Base-by-base conservation (phyloP, 495 filamentous ascomycete genomes). In the Geoglossum glabrum region DNA sequence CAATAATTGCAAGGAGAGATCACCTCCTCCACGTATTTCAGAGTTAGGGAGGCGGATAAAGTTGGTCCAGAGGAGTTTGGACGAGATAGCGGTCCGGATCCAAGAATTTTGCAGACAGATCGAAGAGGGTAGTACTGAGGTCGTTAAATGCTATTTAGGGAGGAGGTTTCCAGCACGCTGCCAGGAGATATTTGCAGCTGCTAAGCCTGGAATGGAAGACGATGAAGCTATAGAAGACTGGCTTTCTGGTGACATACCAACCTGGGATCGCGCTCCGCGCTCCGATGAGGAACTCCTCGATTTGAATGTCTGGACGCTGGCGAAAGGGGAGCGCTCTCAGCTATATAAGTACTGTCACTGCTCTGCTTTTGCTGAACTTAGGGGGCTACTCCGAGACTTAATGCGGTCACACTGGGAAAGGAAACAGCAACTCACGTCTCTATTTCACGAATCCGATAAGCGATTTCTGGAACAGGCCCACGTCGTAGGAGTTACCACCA, bases 401-500 rank as follows among this genome's bases (percentile, higher is more conserved):
- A 59, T 73, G 31, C 51, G 61, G 26, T 58, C 58, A 0, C 76
- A 76, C 57, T 28, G 62, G 19, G 21, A 61, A 6, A 61, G 57
- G 8, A 77, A 72, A 60, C 45, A 61, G 10, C 50, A 61, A 1
- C 62, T 64, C 9, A 69, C 77, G 49, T 60, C 63, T 17, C 67
- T 72, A 8, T 64, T 67, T 34, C 64, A 70, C 19, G 79, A 84
- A 51, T 59, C 77, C 1, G 69, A 80, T 59, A 64, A 74, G 1
- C 69, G 78, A 40, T 74, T 72, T 45, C 72, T 85, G 0, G 59
- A 68, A 30, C 52, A 72, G 56, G 74, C 73, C 0, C 67, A 86
- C 50, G 70, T 93, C 19, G 78, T 93, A 54, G 84, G 85, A 0
- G 71, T 85, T 0, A 92, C 86, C 0, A 88, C 87, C 1, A 79